A percentile compares a stretch with the other conserved stretches of the same genome.
Conservation (phyloP, 257 asterid genomes). For the Verbascum thapsus region DNA sequence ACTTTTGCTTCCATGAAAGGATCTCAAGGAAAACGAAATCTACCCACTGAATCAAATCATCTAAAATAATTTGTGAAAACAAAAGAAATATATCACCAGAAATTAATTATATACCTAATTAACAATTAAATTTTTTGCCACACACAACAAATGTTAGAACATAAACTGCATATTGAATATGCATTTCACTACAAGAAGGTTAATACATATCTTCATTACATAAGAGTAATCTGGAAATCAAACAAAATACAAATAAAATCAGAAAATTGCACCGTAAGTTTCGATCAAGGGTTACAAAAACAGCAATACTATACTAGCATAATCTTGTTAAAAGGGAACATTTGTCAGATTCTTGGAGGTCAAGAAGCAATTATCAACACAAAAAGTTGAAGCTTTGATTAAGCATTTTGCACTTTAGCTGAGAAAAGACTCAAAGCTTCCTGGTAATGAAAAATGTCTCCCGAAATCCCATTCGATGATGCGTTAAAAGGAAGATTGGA, state of each 20-base stretch:
- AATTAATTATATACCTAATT: too few species aligned
- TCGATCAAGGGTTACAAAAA: too few species aligned
- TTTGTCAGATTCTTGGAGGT: slow-evolving; percentile 1
- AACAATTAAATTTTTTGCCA: slow-evolving; percentile 24
- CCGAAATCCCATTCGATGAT: slow-evolving; percentile 35
- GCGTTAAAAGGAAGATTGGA: slow-evolving; percentile 11
- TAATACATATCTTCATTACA: neutral
- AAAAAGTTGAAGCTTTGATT: neutral
- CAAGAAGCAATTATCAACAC: neutral
- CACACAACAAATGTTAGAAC: slow-evolving; percentile 10
- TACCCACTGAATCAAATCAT: slow-evolving; percentile 31
- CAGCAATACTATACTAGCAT: neutral
- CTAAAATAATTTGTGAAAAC: neutral
- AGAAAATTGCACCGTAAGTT: too few species aligned
- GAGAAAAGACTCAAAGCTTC: slow-evolving; percentile 35
- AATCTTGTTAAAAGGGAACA: neutral
- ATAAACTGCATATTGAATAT: neutral
- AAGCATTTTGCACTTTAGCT: slow-evolving; percentile 34
- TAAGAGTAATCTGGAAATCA: neutral
- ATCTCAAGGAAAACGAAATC: slow-evolving; percentile 31
- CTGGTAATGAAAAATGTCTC: slow-evolving; percentile 41
- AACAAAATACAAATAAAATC: too few species aligned
- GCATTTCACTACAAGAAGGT: neutral
- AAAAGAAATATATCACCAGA: too few species aligned
- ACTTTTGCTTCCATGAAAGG: slow-evolving; percentile 16